phyloP scores from a whole-genome alignment of 164 flowering plant genomes.

The Euptelea pleiosperma region DNA sequence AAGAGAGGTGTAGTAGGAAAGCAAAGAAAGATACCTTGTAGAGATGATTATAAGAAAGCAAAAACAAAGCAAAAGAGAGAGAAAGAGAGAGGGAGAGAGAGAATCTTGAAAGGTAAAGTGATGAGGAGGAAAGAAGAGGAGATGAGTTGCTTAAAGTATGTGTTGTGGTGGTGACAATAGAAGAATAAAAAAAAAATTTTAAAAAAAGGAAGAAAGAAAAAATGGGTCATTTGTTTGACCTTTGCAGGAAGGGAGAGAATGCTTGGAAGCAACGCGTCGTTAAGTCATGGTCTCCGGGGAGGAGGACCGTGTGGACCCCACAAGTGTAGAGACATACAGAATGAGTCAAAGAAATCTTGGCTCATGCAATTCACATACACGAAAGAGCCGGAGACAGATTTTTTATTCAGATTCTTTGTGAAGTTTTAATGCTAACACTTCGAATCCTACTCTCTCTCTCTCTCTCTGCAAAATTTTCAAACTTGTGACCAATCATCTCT shows the following conservation, averaged over 20 bases:
- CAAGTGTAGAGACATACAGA: too few species aligned
- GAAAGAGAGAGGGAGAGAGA: slow-evolving; percentile 11
- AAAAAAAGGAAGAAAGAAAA: background rate
- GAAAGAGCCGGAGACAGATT: too few species aligned
- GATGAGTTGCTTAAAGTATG: slow-evolving; percentile 12
- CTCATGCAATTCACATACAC: too few species aligned
- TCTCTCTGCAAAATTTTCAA: too few species aligned
- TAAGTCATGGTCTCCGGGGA: background rate
- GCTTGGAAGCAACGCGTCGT: background rate
- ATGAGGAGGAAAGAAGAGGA: background rate
- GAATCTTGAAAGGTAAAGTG: slow-evolving; percentile 11
- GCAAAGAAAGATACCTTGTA: too few species aligned
- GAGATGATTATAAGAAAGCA: too few species aligned
- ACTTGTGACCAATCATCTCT: too few species aligned
- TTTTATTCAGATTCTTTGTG: too few species aligned
- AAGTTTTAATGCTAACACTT: too few species aligned
- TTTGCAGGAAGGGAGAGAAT: background rate
- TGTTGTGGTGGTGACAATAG: background rate
- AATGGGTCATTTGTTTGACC: background rate
- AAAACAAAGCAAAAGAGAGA: background rate
- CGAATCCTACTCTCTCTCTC: too few species aligned
- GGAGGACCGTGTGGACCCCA: background rate
- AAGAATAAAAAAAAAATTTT: background rate
- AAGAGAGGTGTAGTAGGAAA: too few species aligned
- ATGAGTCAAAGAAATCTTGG: too few species aligned